Evolutionary conservation across 805 yeast genomes (phyloP), one percentile per base, ranked within the genome.

Genomic region (Danielia oregonensis): DNA sequence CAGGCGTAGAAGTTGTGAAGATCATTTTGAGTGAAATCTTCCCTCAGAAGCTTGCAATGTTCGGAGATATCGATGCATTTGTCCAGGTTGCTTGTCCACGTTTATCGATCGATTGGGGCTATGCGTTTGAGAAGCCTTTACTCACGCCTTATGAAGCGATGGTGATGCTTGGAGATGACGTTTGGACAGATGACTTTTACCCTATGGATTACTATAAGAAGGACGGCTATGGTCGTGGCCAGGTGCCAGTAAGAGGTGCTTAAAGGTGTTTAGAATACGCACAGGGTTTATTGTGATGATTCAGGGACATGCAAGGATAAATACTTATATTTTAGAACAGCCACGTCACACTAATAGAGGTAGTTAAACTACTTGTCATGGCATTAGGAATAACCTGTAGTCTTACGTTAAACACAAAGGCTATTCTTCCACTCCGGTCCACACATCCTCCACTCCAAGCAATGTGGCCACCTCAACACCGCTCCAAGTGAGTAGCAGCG

Each of bases 51-150:
- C 65, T 93, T 24, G 82, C 96, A 8, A 82, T 85, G 81, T 93
- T 93, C 60, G 89, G 86, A 49, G 93, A 86, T 51, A 77, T 91
- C 12, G 98, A 93, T 59, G 95, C 89, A 2, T 93, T 93, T 70
- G 85, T 93, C 10, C 98, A 93, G 60, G 95, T 93, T 3, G 98
- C 98, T 0, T 93, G 98, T 56, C 98, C 98, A 0, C 70, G 98
- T 51, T 65, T 93, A 29, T 86, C 96, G 2, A 91, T 93, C 26
- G 98, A 93, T 58, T 93, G 98, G 98, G 98, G 98, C 0, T 93
- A 93, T 57, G 98, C 98, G 0, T 93, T 93, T 54, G 79, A 79
- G 39, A 85, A 84, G 52, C 98, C 98, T 0, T 63, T 93, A 27
- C 62, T 93, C 38, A 91, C 98, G 0, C 98, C 98, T 0, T 93